Percentiles rank a stretch among this genome's conserved stretches.
These are phyloP conservation scores for Akanthomyces lecanii DNA, from an alignment of 2,329 filamentous ascomycete genomes.

Conservation along the genomic window DNA sequence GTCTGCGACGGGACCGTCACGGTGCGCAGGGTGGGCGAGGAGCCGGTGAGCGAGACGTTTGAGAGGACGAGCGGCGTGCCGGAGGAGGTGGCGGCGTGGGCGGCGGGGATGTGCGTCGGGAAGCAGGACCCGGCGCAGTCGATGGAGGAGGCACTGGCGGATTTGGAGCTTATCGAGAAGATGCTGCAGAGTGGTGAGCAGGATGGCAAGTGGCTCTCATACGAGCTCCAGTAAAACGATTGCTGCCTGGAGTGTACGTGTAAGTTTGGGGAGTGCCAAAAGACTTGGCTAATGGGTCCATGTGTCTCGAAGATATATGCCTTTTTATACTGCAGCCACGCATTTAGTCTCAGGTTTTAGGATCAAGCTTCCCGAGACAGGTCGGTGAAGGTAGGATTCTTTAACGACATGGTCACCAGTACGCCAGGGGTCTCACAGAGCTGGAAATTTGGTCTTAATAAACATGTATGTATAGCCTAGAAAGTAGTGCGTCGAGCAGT, in stretches of 20 bases:
- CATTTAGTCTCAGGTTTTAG: too few relatives aligned
- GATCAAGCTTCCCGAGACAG: too few relatives aligned
- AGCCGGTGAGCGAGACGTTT: constrained; percentile 38
- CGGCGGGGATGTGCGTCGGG: constrained; percentile 45
- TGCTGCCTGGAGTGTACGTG: not conserved
- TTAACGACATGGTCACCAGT: not conserved
- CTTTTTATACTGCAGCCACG: too few relatives aligned
- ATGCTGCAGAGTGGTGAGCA: constrained; percentile 46
- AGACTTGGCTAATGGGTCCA: too few relatives aligned
- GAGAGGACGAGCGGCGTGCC: constrained; percentile 50
- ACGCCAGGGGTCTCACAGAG: too few relatives aligned
- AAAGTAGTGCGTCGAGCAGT: too few relatives aligned
- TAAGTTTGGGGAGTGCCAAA: too few relatives aligned
- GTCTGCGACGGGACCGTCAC: constrained; percentile 43
- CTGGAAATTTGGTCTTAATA: not conserved
- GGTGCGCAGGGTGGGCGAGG: constrained; percentile 29
- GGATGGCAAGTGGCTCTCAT: constrained; percentile 36
- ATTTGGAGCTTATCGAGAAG: constrained; percentile 55
- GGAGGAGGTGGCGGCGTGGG: constrained; percentile 60
- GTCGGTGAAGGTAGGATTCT: too few relatives aligned
- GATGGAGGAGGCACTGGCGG: constrained; percentile 55
- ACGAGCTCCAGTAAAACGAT: constrained; percentile 34
- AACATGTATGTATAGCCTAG: not conserved
- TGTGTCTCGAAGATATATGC: too few relatives aligned
- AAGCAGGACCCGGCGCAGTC: constrained; percentile 47